Evolutionary conservation across 169 alveolate species (phyloP).

Genomic region (Plasmodium sp.): DNA sequence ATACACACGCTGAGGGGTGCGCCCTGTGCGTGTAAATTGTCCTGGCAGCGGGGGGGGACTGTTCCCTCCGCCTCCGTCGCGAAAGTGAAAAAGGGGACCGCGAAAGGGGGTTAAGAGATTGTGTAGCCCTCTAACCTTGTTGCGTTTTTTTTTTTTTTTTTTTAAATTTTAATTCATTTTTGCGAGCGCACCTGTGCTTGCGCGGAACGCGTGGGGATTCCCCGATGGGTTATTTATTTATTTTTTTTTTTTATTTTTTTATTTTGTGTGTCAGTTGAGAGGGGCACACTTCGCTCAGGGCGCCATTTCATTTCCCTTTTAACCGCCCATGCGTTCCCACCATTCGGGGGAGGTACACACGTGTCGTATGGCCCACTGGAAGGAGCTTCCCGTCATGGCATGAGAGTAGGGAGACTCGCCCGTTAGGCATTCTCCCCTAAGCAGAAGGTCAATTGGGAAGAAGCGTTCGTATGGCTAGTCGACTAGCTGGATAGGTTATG

Average conservation of each 20-base stretch:
- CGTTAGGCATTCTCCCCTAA: neutral
- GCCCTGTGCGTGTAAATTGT: neutral
- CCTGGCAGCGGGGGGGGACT: neutral
- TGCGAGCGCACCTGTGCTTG: neutral
- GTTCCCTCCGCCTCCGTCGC: neutral
- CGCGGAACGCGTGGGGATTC: neutral
- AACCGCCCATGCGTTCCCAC: neutral
- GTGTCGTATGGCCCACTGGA: neutral
- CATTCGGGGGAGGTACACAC: neutral
- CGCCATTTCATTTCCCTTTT: neutral
- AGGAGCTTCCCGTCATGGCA: no score
- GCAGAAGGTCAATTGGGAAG: neutral
- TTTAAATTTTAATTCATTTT: neutral
- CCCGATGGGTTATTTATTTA: neutral
- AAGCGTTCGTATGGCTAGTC: neutral
- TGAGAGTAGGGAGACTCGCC: neutral
- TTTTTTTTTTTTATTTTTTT: neutral
- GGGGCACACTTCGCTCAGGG: neutral
- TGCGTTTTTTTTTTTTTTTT: neutral
- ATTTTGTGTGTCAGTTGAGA: neutral
- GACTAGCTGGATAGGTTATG: neutral
- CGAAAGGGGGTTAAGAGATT: neutral
- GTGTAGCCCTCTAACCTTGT: neutral
- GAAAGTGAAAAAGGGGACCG: neutral
- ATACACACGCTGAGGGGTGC: neutral